These are phyloP conservation scores for Blastobotrys peoriensis DNA, from an alignment of 805 yeast genomes.

Conservation along the genomic window DNA sequence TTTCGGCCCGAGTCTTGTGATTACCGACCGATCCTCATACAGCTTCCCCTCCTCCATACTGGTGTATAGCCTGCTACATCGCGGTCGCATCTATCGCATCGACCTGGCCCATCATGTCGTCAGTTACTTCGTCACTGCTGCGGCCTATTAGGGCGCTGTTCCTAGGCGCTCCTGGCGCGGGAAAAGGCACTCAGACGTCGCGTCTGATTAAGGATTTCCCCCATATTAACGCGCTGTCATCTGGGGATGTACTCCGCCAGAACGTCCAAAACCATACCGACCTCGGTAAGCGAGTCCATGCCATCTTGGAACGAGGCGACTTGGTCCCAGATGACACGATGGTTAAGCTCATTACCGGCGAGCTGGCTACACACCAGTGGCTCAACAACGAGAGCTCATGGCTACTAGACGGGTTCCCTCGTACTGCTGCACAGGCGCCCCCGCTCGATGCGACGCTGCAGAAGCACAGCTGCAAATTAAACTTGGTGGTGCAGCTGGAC, in stretches of 20 bases:
- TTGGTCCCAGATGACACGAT: conserved; percentile 70
- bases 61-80: no score
- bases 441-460: conserved; percentile 42
- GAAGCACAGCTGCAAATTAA: conserved; percentile 41
- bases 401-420: conserved; percentile 89
- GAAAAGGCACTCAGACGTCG: conserved; percentile 85
- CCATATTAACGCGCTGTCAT: conserved; percentile 54
- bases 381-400: conserved; percentile 46
- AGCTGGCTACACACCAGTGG: conserved; percentile 41
- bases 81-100: no score
- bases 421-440: conserved; percentile 69
- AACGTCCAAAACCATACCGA: conserved; percentile 52
- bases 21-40: no score
- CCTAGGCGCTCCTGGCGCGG: conserved; percentile 93
- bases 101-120: no score
- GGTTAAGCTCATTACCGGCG: conserved; percentile 49
- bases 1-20: no score
- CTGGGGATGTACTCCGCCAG: conserved; percentile 76
- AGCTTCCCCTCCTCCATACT: no score
- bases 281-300: conserved; percentile 48
- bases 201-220: conserved; percentile 52
- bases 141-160: conserved; percentile 49
- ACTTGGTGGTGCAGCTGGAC: conserved; percentile 76
- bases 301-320: conserved; percentile 54
- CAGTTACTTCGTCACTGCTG: conserved; percentile 3